Evolutionary conservation across 1,139 yeast species (phyloP), one percentile per base, ranked within the genome.

Genomic region (Suhomyces chickasaworum): DNA sequence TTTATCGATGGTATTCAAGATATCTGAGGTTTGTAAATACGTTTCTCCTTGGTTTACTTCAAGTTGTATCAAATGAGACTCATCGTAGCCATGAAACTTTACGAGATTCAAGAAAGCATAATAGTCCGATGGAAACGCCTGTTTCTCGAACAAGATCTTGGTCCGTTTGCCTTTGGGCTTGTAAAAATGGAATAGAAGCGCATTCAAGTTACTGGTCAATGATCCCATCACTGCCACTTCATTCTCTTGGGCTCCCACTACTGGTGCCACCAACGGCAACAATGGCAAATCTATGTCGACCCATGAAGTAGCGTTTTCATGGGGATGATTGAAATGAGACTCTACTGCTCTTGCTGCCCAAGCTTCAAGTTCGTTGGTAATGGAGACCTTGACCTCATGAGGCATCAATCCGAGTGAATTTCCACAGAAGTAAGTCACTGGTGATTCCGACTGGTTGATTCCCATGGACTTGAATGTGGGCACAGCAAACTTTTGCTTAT

Each of bases 341-440:
- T 87, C 90, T 3, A 91, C 98, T 0, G 84, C 97, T 39, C 90
- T 73, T 33, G 65, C 73, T 25, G 79, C 71, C 98, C 98, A 91
- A 0, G 95, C 95, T 51, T 81, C 78, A 37, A 91, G 69, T 64
- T 91, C 97, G 32, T 71, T 74, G 40, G 67, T 67, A 12, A 91
- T 71, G 17, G 89, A 87, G 2, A 56, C 55, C 23, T 80, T 71
- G 0, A 90, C 84, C 3, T 70, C 59, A 44, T 68, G 71, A 0
- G 98, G 97, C 95, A 89, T 87, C 49, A 91, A 69, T 0, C 98
- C 98, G 7, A 91, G 77, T 7, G 97, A 89, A 67, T 91, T 90
- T 5, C 98, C 98, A 65, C 96, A 89, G 44, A 91, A 72, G 61
- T 91, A 88, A 25, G 81, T 73, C 43, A 40, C 39, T 22, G 17